Conservation (phyloP, 2,329 filamentous ascomycete species). For the Alternaria dauci region DNA sequence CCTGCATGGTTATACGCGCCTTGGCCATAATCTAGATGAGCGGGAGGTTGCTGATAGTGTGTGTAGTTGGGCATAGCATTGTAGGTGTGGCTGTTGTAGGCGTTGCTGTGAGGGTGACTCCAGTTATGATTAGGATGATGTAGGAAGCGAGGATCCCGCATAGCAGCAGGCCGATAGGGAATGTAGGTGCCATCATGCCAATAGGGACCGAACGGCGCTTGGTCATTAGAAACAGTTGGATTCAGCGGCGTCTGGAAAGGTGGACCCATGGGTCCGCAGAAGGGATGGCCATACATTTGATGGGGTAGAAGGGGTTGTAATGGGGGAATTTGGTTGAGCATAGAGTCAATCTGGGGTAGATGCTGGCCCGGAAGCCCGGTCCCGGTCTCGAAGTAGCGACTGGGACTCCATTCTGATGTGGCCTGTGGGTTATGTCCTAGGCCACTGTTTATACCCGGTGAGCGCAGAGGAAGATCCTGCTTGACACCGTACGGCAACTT, state of each 20-base stretch:
- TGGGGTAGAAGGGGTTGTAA: constrained; percentile 65
- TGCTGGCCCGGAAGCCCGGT: constrained; percentile 52
- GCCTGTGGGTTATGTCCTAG: constrained; percentile 33
- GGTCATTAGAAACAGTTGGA: constrained; percentile 53
- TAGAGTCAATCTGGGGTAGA: constrained; percentile 66
- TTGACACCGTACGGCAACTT: constrained; percentile 43
- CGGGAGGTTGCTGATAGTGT: constrained; percentile 37
- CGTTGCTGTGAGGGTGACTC: constrained; percentile 41
- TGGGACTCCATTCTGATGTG: constrained; percentile 46
- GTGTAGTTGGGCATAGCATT: constrained; percentile 35
- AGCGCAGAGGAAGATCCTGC: constrained; percentile 49
- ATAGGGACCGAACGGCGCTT: constrained; percentile 52
- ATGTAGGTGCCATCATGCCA: constrained; percentile 54
- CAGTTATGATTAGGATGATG: constrained; percentile 44
- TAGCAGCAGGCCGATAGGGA: constrained; percentile 51
- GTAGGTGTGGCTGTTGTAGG: constrained; percentile 39
- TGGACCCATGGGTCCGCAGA: constrained; percentile 43
- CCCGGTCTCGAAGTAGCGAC: constrained; percentile 48
- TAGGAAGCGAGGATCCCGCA: constrained; percentile 51
- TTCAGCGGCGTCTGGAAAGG: constrained; percentile 47
- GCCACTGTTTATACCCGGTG: constrained; percentile 31
- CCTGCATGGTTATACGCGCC: constrained; percentile 33
- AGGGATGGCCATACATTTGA: constrained; percentile 51
- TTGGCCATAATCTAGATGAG: constrained; percentile 37
- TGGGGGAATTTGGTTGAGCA: constrained; percentile 67